These are phyloP conservation scores for Colletotrichum coccodes DNA, from an alignment of 2,329 filamentous ascomycete species.

Conservation along the genomic window DNA sequence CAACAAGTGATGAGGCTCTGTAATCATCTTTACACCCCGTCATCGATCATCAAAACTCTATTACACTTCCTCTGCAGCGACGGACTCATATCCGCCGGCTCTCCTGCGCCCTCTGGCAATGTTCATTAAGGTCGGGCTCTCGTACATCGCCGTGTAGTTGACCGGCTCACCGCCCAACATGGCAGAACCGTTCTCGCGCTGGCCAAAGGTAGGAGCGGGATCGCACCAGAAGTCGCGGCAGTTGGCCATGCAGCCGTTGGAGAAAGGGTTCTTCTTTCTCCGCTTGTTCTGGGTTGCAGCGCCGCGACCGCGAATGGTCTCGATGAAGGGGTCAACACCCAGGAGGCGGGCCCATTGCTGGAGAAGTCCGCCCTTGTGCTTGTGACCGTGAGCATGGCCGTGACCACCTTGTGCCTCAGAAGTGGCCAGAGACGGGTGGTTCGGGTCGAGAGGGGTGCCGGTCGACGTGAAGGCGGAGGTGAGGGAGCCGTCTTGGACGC, in stretches of 20 bases:
- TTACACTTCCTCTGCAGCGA: constrained; percentile 67
- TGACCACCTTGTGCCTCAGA: constrained; percentile 50
- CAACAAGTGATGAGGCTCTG: not conserved
- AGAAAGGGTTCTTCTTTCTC: constrained; percentile 83
- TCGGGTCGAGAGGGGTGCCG: constrained; percentile 75
- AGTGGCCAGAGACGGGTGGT: constrained; percentile 71
- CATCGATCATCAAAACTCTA: not conserved
- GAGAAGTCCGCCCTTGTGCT: constrained; percentile 73
- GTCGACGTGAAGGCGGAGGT: constrained; percentile 83
- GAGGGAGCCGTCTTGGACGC: constrained; percentile 72
- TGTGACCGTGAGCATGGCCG: constrained; percentile 55
- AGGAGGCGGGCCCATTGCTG: constrained; percentile 86
- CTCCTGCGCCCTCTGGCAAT: constrained; percentile 56
- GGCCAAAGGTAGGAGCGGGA: constrained; percentile 81
- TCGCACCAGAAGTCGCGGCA: constrained; percentile 98
- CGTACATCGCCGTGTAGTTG: constrained; percentile 91
- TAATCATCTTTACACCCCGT: not conserved
- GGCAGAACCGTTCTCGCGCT: constrained; percentile 77
- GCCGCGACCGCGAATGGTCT: constrained; percentile 86
- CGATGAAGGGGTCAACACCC: constrained; percentile 92
- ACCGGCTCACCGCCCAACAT: constrained; percentile 81
- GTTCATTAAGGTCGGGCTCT: constrained; percentile 79
- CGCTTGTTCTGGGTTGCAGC: constrained; percentile 68
- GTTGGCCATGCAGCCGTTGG: constrained; percentile 83
- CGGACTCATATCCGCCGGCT: constrained; percentile 70